Percentiles rank a stretch among this genome's conserved stretches.
phyloP scores from a whole-genome alignment of 306 rosid species.

The Cicer arietinum region DNA sequence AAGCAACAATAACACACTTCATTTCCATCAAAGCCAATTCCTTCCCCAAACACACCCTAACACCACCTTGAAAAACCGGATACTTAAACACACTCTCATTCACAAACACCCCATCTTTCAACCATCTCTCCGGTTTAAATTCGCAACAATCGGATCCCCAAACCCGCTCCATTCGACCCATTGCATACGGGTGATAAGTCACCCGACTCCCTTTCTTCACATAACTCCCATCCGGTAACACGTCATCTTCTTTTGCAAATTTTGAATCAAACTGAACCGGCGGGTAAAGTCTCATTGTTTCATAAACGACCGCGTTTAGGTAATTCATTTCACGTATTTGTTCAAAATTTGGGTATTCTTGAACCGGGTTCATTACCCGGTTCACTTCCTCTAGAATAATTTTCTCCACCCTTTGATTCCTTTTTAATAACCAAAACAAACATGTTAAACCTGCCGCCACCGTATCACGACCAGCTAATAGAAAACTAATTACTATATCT shows the following conservation, averaged over 20 bases:
- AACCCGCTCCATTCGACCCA: constrained; percentile 82
- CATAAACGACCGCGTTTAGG: constrained; percentile 65
- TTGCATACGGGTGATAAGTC: constrained; percentile 85
- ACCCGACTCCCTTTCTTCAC: constrained; percentile 69
- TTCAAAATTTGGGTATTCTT: constrained; percentile 43
- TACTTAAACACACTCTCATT: constrained; percentile 62
- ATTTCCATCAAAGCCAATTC: constrained; percentile 78
- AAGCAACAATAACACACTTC: constrained; percentile 51
- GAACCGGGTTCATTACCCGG: constrained; percentile 50
- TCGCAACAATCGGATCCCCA: constrained; percentile 79
- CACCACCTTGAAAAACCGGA: constrained; percentile 88
- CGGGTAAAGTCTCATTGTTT: constrained; percentile 80
- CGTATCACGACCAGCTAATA: constrained; percentile 87
- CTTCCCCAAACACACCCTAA: constrained; percentile 81
- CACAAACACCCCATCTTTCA: constrained; percentile 54
- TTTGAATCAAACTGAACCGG: constrained; percentile 94
- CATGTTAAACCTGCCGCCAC: constrained; percentile 68
- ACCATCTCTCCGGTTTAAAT: constrained; percentile 83
- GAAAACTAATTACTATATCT: constrained; percentile 76
- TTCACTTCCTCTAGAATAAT: constrained; percentile 60
- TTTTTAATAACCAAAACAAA: constrained; percentile 57
- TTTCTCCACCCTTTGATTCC: constrained; percentile 50
- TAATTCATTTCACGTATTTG: constrained; percentile 67
- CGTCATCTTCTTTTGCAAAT: constrained; percentile 64
- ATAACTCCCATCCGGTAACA: constrained; percentile 78